Evolutionary conservation across 169 alveolate species (phyloP).

Genomic region (Theileria sp.): DNA sequence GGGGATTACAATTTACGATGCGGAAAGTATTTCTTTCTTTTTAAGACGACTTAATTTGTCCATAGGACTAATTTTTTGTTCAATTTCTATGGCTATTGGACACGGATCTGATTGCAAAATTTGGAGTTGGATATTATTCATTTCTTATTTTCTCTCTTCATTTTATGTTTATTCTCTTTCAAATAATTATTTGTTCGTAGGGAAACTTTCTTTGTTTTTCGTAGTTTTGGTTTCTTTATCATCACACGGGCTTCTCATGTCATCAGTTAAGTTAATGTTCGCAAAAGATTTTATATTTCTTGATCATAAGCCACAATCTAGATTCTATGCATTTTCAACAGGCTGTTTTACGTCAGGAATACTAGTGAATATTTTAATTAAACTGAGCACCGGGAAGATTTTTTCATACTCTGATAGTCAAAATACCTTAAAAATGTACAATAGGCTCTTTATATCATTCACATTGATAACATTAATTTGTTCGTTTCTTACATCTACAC

Average conservation of each 20-base stretch:
- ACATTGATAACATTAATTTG: neutral
- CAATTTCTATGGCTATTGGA: slow-evolving; percentile 6
- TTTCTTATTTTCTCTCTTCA: slow-evolving; percentile 10
- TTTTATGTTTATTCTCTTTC: slow-evolving; percentile 11
- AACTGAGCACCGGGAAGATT: slow-evolving; percentile 4
- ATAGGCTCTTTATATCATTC: slow-evolving; percentile 7
- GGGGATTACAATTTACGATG: slow-evolving; percentile 34
- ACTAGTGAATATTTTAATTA: neutral
- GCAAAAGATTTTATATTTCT: neutral
- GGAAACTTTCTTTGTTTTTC: neutral
- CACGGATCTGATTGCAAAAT: neutral
- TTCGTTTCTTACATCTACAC: neutral
- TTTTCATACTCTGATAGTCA: neutral
- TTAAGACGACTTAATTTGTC: slow-evolving; percentile 37
- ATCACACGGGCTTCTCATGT: slow-evolving; percentile 13
- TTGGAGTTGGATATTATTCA: slow-evolving; percentile 10
- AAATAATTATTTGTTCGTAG: neutral
- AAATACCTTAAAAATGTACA: slow-evolving; percentile 3
- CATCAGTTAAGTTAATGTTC: slow-evolving; percentile 16
- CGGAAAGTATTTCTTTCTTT: slow-evolving; percentile 42
- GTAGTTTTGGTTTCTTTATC: slow-evolving; percentile 5
- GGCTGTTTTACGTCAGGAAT: slow-evolving; percentile 15
- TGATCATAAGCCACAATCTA: neutral
- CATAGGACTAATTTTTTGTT: slow-evolving; percentile 21
- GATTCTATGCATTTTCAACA: neutral